phyloP scores from a whole-genome alignment of 2,329 filamentous ascomycete genomes.

The Aulographum hederae region DNA sequence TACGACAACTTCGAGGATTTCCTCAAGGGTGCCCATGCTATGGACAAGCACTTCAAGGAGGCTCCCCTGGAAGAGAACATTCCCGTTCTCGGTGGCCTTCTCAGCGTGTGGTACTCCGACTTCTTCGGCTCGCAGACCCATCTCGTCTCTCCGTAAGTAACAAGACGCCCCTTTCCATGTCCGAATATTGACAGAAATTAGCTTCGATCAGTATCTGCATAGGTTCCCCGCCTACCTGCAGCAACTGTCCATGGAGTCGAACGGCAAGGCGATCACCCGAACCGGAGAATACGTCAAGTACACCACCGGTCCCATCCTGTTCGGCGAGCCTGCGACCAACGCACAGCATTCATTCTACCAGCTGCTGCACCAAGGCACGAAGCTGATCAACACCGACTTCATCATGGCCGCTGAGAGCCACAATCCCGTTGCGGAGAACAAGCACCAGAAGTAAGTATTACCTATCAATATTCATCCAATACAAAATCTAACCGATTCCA shows the following conservation, averaged over 20 bases:
- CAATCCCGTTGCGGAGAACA: slow-evolving; percentile 82
- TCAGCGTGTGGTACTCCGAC: slow-evolving; percentile 98
- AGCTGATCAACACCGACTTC: slow-evolving; percentile 96
- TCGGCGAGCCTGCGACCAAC: slow-evolving; percentile 96
- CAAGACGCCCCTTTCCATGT: not conserved
- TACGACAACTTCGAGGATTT: slow-evolving; percentile 97
- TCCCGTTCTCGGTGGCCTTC: slow-evolving; percentile 71
- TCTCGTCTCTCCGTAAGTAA: slow-evolving; percentile 73
- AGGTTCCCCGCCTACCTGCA: slow-evolving; percentile 98
- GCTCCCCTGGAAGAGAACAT: slow-evolving; percentile 90
- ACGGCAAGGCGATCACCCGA: slow-evolving; percentile 92
- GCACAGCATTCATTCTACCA: slow-evolving; percentile 99
- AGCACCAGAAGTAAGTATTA: slow-evolving; percentile 58
- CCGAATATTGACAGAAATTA: slow-evolving; percentile 14
- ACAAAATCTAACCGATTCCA: slow-evolving; percentile 5
- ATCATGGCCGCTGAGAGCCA: slow-evolving; percentile 91
- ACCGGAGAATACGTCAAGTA: slow-evolving; percentile 83
- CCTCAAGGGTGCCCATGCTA: slow-evolving; percentile 81
- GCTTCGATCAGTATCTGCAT: slow-evolving; percentile 97
- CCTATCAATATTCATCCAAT: not conserved
- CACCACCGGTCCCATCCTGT: slow-evolving; percentile 88
- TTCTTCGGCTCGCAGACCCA: slow-evolving; percentile 98
- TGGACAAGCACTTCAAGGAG: slow-evolving; percentile 96
- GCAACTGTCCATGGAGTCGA: slow-evolving; percentile 98
- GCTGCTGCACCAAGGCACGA: slow-evolving; percentile 95